Percentiles rank a stretch among this genome's conserved stretches.
Conservation (phyloP, 208 protist species). For the Acanthamoeba lenticulata region DNA sequence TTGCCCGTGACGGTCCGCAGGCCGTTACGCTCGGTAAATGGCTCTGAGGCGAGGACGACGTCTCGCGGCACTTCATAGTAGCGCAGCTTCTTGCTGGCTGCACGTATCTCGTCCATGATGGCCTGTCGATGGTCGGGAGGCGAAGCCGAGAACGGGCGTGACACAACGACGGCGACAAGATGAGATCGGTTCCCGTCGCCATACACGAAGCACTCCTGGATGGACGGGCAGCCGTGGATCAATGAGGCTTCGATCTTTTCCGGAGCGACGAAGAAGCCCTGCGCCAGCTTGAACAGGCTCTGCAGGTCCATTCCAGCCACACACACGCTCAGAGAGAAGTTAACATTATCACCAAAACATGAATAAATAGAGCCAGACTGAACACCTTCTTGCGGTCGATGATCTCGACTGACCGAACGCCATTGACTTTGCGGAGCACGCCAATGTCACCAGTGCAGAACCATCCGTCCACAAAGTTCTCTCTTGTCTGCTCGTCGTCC, state of each 20-base stretch:
- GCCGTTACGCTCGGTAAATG: not conserved
- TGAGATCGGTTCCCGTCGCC: not conserved
- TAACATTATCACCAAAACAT: no score
- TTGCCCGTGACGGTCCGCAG: not conserved
- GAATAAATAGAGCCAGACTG: no score
- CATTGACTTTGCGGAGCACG: not conserved
- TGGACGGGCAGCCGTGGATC: not conserved
- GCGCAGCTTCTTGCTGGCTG: not conserved
- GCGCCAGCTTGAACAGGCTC: constrained; percentile 1
- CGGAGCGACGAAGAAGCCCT: not conserved
- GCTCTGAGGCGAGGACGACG: not conserved
- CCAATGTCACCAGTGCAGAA: constrained; percentile 67
- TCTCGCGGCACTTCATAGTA: not conserved
- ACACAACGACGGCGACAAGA: not conserved
- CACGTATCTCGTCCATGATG: not conserved
- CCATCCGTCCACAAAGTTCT: constrained; percentile 25
- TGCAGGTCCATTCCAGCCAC: no score
- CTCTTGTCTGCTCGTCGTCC: constrained; percentile 51
- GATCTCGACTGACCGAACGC: not conserved
- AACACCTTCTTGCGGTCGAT: not conserved
- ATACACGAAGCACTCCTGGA: not conserved
- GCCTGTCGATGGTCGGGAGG: not conserved
- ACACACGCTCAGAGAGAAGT: no score
- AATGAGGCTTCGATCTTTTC: not conserved
- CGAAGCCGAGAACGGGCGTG: not conserved